Percentiles rank a stretch among this genome's conserved stretches.
These are phyloP conservation scores for Penicillium sp. DNA, from an alignment of 2,329 filamentous ascomycete genomes.

Conservation along the genomic window DNA sequence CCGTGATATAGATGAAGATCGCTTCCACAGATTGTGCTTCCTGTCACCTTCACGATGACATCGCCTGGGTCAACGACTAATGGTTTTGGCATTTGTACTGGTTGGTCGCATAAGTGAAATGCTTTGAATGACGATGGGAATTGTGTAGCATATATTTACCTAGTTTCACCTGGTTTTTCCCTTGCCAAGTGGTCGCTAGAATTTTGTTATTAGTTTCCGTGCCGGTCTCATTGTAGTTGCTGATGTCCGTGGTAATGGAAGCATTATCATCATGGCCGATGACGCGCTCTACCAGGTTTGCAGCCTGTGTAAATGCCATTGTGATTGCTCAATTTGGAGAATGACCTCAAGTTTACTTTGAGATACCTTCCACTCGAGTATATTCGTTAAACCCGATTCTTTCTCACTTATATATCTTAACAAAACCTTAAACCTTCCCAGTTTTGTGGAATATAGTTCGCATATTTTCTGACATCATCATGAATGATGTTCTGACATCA, in stretches of 20 bases:
- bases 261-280: constrained; percentile 69
- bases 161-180: constrained; percentile 75
- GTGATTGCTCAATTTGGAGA: neutral
- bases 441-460: too few species aligned
- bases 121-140: neutral
- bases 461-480: too few species aligned
- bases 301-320: constrained; percentile 67
- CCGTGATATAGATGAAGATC: constrained; percentile 57
- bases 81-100: constrained; percentile 68
- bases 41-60: constrained; percentile 77
- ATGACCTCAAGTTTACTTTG: neutral
- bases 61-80: constrained; percentile 71
- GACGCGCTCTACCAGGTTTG: constrained; percentile 64
- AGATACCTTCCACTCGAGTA: neutral
- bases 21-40: constrained; percentile 62
- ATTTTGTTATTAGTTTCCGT: constrained; percentile 62
- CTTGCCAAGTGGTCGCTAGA: constrained; percentile 80
- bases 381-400: neutral
- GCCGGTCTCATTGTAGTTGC: constrained; percentile 60
- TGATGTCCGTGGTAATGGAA: constrained; percentile 67
- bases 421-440: too few species aligned
- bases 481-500: too few species aligned
- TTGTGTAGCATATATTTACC: constrained; percentile 37
- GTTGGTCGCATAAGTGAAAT: neutral
- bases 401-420: neutral